phyloP scores from a whole-genome alignment of 345 rosid species.

The Eucalyptus polybractea region DNA sequence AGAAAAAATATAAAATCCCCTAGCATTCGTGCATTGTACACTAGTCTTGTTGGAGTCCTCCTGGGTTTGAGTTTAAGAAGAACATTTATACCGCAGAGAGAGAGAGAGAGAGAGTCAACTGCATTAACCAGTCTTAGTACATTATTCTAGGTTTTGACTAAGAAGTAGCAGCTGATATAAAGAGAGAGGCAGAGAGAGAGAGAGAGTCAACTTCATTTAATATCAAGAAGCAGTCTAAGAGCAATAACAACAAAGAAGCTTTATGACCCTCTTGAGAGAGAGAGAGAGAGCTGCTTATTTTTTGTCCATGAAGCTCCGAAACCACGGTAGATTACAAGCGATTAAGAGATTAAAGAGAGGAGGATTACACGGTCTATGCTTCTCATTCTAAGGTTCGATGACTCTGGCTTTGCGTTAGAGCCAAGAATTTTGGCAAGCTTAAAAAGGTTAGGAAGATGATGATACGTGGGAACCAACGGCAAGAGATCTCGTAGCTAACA shows the following conservation, averaged over 20 bases:
- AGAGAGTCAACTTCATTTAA: neutral
- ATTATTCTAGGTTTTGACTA: neutral
- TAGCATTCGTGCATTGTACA: neutral
- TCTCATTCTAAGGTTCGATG: neutral
- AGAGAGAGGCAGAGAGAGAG: neutral
- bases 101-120: neutral
- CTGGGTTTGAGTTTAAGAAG: neutral
- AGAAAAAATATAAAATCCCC: neutral
- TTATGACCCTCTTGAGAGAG: neutral
- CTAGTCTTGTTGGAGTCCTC: neutral
- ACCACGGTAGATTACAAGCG: neutral
- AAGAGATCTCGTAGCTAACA: neutral
- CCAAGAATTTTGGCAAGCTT: neutral
- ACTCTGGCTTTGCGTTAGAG: neutral
- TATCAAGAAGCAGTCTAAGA: neutral
- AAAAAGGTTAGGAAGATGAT: neutral
- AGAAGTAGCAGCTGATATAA: neutral
- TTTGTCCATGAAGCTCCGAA: neutral
- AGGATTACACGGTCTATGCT: neutral
- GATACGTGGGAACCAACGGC: neutral
- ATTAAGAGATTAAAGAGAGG: neutral
- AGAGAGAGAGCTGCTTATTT: neutral
- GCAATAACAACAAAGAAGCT: neutral
- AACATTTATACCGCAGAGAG: neutral
- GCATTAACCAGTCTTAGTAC: neutral